Evolutionary conservation across 2,329 filamentous ascomycete genomes (phyloP).

Genomic region (Neonectria ditissima): DNA sequence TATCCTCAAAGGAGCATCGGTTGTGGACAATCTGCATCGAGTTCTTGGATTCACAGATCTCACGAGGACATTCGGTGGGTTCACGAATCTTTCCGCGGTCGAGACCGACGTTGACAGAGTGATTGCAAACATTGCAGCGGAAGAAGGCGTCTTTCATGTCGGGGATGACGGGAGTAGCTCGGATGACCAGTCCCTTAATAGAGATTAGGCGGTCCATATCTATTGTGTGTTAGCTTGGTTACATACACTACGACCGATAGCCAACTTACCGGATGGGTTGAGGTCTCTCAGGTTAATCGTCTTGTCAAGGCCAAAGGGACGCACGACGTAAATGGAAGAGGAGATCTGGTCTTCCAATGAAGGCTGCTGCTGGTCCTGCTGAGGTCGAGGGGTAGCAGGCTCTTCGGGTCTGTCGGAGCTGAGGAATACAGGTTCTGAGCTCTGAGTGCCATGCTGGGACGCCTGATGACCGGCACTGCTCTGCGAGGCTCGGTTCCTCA

Average conservation of each 20-base stretch:
- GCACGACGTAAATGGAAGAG: constrained; percentile 82
- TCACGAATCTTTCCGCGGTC: constrained; percentile 97
- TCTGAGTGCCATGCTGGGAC: constrained; percentile 63
- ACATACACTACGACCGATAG: no score
- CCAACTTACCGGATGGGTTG: constrained; percentile 78
- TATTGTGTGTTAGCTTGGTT: constrained; percentile 43
- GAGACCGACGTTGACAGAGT: constrained; percentile 89
- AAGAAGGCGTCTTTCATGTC: constrained; percentile 99
- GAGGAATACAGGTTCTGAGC: constrained; percentile 81
- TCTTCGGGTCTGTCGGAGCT: constrained; percentile 79
- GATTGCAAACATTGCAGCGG: constrained; percentile 92
- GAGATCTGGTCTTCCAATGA: constrained; percentile 85
- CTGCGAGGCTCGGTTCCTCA: constrained; percentile 73
- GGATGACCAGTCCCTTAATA: constrained; percentile 95
- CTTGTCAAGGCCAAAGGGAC: constrained; percentile 88
- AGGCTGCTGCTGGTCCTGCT: constrained; percentile 60
- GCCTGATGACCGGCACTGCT: constrained; percentile 62
- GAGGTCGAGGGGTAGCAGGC: constrained; percentile 52
- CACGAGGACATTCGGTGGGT: constrained; percentile 88
- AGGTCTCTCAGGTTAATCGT: constrained; percentile 93
- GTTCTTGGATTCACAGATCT: constrained; percentile 85
- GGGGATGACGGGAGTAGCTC: constrained; percentile 94
- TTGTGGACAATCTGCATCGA: constrained; percentile 99
- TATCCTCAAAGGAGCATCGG: constrained; percentile 92
- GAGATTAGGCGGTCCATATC: constrained; percentile 97